These are phyloP conservation scores for Mucor racemosus DNA, from an alignment of 371 early-diverging fungal genomes.

Conservation along the genomic window DNA sequence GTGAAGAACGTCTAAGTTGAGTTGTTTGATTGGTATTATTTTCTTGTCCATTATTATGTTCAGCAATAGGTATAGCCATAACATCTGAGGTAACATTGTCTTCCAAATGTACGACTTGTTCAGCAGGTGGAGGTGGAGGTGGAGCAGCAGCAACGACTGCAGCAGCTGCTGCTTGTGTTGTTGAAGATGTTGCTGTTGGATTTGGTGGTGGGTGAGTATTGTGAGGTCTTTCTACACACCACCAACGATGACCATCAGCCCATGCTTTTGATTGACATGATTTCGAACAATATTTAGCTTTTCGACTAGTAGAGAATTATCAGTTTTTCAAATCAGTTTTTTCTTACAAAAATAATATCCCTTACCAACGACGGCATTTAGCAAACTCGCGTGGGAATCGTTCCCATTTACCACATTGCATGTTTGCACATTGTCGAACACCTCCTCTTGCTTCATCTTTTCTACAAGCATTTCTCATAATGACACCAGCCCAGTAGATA, in stretches of 20 bases:
- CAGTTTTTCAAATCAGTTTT: neutral
- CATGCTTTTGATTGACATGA: slow-evolving; percentile 78
- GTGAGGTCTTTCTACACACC: slow-evolving; percentile 74
- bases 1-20: slow-evolving; percentile 25
- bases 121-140: slow-evolving; percentile 36
- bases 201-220: slow-evolving; percentile 33
- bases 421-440: slow-evolving; percentile 76
- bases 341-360: too few species aligned
- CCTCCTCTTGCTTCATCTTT: slow-evolving; percentile 76
- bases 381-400: slow-evolving; percentile 77
- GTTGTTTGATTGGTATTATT: slow-evolving; percentile 5
- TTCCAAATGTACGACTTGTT: slow-evolving; percentile 42
- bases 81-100: slow-evolving; percentile 31
- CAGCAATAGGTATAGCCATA: slow-evolving; percentile 34
- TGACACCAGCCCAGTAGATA: slow-evolving; percentile 79
- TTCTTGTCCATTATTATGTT: slow-evolving; percentile 14
- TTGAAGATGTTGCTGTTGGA: slow-evolving; percentile 36
- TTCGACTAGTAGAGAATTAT: slow-evolving; percentile 46
- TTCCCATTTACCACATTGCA: slow-evolving; percentile 81
- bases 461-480: slow-evolving; percentile 83
- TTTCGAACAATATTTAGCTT: slow-evolving; percentile 82
- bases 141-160: slow-evolving; percentile 35
- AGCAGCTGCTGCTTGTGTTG: slow-evolving; percentile 40
- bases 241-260: slow-evolving; percentile 80
- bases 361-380: slow-evolving; percentile 76